Percentiles rank a stretch among this genome's conserved stretches.
These are phyloP conservation scores for Sodiomyces alkalinus DNA, from an alignment of 2,329 filamentous ascomycete genomes.

Conservation along the genomic window DNA sequence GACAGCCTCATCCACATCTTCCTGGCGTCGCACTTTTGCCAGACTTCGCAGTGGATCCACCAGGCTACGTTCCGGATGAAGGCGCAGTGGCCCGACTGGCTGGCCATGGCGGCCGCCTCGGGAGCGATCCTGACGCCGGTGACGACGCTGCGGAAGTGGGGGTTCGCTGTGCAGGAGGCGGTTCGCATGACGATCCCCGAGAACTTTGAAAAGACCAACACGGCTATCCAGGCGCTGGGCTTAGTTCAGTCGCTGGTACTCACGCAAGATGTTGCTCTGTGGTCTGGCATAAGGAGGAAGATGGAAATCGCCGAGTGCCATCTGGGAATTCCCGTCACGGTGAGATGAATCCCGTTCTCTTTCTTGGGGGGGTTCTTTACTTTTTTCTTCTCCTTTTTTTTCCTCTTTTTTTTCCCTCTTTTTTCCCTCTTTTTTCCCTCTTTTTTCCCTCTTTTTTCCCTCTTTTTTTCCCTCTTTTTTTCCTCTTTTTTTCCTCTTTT, in stretches of 20 bases:
- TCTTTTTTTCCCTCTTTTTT: too few species aligned
- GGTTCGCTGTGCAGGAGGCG: conserved; percentile 37
- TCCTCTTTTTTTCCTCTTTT: too few species aligned
- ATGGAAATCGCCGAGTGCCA: conserved; percentile 42
- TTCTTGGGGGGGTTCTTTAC: too few species aligned
- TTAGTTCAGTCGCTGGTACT: conserved; percentile 33
- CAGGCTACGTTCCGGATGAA: conserved; percentile 42
- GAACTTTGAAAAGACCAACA: conserved; percentile 33
- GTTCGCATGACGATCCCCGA: conserved; percentile 20
- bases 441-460: too few species aligned
- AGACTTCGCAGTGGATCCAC: conserved; percentile 46
- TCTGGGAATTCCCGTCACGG: conserved; percentile 26
- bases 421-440: not conserved
- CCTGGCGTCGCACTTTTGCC: conserved; percentile 37
- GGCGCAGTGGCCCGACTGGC: conserved; percentile 39
- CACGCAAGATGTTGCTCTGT: conserved; percentile 33
- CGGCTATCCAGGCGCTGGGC: conserved; percentile 27
- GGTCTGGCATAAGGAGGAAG: conserved; percentile 38
- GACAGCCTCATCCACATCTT: conserved; percentile 48
- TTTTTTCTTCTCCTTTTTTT: too few species aligned
- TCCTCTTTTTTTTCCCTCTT: too few species aligned
- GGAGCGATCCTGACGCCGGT: conserved; percentile 45
- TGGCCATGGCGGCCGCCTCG: conserved; percentile 43
- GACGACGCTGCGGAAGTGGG: conserved; percentile 43
- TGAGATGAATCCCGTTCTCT: too few species aligned